These are phyloP conservation scores for Micractinium sp. DNA, from an alignment of 139 green algal species.

Conservation along the genomic window DNA sequence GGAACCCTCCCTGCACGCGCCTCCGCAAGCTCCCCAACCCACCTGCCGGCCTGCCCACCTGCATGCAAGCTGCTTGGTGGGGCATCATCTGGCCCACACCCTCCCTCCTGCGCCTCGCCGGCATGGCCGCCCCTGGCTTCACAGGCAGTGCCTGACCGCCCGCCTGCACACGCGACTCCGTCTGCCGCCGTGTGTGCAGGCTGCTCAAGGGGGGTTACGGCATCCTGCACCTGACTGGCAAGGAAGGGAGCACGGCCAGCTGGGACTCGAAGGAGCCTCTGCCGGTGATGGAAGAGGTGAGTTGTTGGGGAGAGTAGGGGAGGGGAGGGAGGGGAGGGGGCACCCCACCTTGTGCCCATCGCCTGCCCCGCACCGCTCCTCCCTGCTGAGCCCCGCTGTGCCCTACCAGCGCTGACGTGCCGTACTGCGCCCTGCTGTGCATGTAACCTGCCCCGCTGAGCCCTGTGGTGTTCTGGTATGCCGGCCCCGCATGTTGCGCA, in stretches of 20 bases:
- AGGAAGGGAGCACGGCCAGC: not conserved
- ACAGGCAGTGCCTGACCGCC: not conserved
- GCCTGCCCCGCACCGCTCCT: not conserved
- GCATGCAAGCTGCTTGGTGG: not conserved
- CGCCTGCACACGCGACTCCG: not conserved
- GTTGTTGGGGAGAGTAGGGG: too few relatives aligned
- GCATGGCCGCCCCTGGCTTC: not conserved
- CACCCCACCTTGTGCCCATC: too few relatives aligned
- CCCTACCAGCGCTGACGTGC: too few relatives aligned
- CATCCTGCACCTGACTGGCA: not conserved
- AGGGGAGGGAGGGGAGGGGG: too few relatives aligned
- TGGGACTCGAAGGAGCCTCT: not conserved
- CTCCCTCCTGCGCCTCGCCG: not conserved
- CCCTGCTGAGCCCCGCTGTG: not conserved
- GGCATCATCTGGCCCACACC: not conserved
- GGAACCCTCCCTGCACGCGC: too few relatives aligned
- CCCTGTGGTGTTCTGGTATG: not conserved
- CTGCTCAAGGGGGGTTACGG: not conserved
- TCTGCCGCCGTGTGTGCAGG: not conserved
- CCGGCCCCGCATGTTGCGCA: not conserved
- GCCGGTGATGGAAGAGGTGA: not conserved
- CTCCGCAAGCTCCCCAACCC: too few relatives aligned
- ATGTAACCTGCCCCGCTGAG: too few relatives aligned
- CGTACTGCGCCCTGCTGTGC: too few relatives aligned
- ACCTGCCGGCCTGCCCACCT: not conserved